Base-by-base conservation (phyloP, 2,329 filamentous ascomycete genomes). In the Alternaria sp. region DNA sequence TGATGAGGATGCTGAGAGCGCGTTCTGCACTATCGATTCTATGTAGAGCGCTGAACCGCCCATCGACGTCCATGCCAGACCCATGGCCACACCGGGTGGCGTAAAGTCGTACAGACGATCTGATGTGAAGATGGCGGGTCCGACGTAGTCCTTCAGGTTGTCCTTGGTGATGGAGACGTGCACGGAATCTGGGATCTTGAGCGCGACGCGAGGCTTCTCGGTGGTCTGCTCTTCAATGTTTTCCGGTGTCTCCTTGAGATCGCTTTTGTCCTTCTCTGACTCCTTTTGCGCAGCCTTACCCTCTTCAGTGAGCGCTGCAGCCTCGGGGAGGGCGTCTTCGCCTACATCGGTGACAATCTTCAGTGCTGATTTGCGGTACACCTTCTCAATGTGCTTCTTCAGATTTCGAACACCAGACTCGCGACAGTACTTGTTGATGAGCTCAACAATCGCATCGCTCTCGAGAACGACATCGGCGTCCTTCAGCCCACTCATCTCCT, bases 341-440 rank as follows among this genome's bases (percentile, higher is more conserved):
- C 95, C 95, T 13, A 98, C 86, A 67, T 98, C 94, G 78, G 95
- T 91, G 12, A 99, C 95, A 70, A 99, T 99, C 83, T 97, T 98
- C 66, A 99, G 85, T 0, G 96, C 96, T 13, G 95, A 93, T 82
- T 99, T 99, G 62, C 96, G 90, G 82, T 97, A 99, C 4, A 99
- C 93, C 84, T 99, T 99, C 80, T 99, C 96, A 66, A 99, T 99
- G 80, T 98, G 95, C 85, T 99, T 98, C 87, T 99, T 99, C 65
- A 99, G 84, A 77, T 99, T 99, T 69, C 96, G 91, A 9, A 99
- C 96, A 73, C 96, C 96, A 46, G 93, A 97, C 82, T 99, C 96
- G 46, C 96, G 92, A 82, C 94, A 97, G 83, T 99, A 99, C 23
- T 93, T 97, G 83, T 98, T 98, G 84, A 99, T 99, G 47, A 99